phyloP scores from a whole-genome alignment of 1,139 yeast species.

The Saccharomyces hybrid region DNA sequence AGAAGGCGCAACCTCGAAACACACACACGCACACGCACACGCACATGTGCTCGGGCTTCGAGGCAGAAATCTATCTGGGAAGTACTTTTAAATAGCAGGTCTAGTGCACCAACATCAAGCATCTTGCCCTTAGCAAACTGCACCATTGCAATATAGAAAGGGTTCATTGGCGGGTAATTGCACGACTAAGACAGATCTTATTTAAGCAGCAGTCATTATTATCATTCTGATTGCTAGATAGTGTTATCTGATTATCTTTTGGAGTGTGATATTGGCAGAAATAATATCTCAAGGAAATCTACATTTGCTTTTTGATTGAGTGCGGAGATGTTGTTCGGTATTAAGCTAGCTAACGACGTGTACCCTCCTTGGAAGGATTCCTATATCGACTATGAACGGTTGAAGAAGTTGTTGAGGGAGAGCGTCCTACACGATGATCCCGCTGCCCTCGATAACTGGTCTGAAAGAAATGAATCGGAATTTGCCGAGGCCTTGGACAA shows the following conservation, averaged over 20 bases:
- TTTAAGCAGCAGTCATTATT: neutral
- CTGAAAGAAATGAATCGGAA: slow-evolving; percentile 72
- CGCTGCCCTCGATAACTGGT: slow-evolving; percentile 47
- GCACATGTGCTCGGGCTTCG: neutral
- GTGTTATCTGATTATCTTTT: too few species aligned
- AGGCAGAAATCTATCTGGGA: neutral
- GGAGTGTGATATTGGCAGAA: too few species aligned
- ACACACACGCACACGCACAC: neutral
- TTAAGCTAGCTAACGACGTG: slow-evolving; percentile 69
- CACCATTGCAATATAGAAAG: neutral
- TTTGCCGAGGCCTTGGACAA: slow-evolving; percentile 78
- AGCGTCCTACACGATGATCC: neutral
- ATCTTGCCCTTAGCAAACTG: neutral
- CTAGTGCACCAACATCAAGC: neutral
- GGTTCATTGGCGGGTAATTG: neutral
- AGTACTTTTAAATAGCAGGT: neutral
- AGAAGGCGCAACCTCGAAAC: neutral
- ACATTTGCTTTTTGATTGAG: neutral
- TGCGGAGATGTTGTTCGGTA: slow-evolving; percentile 72
- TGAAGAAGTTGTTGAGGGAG: slow-evolving; percentile 80
- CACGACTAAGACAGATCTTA: neutral
- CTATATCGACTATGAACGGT: slow-evolving; percentile 69
- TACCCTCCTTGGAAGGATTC: slow-evolving; percentile 85
- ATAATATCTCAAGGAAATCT: too few species aligned
- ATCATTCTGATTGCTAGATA: too few species aligned